Conservation (phyloP, 495 filamentous ascomycete genomes). For the Aspergillus coremiiformis region DNA sequence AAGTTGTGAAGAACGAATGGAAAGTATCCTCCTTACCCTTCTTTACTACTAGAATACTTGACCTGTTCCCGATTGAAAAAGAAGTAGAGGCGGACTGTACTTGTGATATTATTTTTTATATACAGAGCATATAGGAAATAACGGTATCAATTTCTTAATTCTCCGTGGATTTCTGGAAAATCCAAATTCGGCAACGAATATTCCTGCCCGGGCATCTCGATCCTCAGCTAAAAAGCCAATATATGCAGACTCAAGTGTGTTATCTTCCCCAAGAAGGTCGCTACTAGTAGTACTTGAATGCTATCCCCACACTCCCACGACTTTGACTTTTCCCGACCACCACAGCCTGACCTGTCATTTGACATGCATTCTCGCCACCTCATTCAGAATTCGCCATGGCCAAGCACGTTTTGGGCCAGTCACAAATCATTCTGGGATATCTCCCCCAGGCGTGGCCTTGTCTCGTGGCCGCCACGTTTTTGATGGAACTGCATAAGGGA, state of each 20-base stretch:
- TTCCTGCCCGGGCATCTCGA: not conserved
- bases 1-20: too few relatives aligned
- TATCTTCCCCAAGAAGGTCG: not conserved
- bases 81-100: too few relatives aligned
- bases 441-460: constrained; percentile 14
- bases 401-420: constrained; percentile 10
- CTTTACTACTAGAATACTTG: too few relatives aligned
- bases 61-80: too few relatives aligned
- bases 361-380: not conserved
- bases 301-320: not conserved
- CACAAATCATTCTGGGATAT: constrained; percentile 2
- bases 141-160: not conserved
- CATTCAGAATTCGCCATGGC: not conserved
- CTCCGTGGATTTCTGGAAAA: not conserved
- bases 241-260: too few relatives aligned
- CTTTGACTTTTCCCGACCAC: not conserved
- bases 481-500: constrained; percentile 4
- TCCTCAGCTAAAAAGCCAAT: not conserved
- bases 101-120: too few relatives aligned
- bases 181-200: too few relatives aligned
- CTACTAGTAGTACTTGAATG: not conserved
- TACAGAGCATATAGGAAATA: too few relatives aligned
- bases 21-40: too few relatives aligned
- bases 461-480: constrained; percentile 42
- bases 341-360: not conserved